Conservation (phyloP, 2,329 filamentous ascomycete genomes). For the Cytospora mali region DNA sequence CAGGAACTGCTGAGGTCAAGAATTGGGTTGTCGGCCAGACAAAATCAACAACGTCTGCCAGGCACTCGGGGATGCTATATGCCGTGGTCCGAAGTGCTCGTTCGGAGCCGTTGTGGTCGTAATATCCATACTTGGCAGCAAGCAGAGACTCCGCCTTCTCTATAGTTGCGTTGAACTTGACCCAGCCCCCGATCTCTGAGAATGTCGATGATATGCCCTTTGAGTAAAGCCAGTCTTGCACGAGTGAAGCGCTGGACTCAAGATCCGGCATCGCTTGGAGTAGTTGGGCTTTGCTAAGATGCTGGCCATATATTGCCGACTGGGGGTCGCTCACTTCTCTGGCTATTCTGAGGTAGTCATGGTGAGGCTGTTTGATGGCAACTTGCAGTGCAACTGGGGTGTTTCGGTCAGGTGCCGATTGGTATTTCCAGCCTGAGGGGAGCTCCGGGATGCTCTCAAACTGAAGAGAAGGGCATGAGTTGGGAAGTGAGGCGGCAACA, state of each 20-base stretch:
- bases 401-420: neutral
- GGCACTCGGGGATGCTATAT: slow-evolving; percentile 62
- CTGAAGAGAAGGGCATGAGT: neutral
- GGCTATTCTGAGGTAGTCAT: slow-evolving; percentile 1
- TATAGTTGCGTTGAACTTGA: neutral
- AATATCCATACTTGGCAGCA: neutral
- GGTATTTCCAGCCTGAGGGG: neutral
- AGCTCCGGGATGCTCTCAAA: slow-evolving; percentile 1
- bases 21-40: slow-evolving; percentile 69
- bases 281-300: slow-evolving; percentile 1
- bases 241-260: neutral
- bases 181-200: neutral
- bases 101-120: neutral
- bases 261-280: neutral
- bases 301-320: neutral
- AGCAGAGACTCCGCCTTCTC: neutral
- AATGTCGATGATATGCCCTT: neutral
- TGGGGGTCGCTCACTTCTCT: neutral
- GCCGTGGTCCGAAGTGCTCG: slow-evolving; percentile 49
- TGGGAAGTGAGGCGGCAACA: neutral
- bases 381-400: neutral
- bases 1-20: slow-evolving; percentile 18
- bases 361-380: neutral
- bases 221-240: neutral
- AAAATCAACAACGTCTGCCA: slow-evolving; percentile 59